Conservation (phyloP, 768 basidiomycete genomes). For the Rhodotorula taiwanensis region DNA sequence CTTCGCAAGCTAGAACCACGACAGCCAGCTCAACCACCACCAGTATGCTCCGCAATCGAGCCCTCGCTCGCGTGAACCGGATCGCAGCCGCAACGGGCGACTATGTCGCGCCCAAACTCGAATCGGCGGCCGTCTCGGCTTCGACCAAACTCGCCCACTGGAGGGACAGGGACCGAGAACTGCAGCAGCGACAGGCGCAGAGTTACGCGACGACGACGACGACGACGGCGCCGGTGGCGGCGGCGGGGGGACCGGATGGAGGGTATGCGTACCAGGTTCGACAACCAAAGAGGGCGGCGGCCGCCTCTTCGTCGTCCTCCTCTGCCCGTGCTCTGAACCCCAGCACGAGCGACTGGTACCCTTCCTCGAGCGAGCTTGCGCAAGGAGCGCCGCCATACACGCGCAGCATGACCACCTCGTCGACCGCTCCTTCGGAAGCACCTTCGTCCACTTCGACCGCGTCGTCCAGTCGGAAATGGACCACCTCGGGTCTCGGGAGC, state of each 20-base stretch:
- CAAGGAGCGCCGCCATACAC: neutral
- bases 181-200: neutral
- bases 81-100: neutral
- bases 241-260: neutral
- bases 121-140: neutral
- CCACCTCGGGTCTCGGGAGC: neutral
- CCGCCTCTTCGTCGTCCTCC: neutral
- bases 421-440: neutral
- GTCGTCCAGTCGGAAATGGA: neutral
- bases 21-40: no score
- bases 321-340: no score
- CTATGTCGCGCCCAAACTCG: neutral
- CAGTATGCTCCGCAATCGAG: conserved; percentile 4
- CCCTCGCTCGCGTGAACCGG: conserved; percentile 4
- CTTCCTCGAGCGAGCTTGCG: neutral
- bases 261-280: neutral
- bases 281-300: conserved; percentile 7
- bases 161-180: neutral
- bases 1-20: no score
- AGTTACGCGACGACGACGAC: neutral
- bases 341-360: neutral
- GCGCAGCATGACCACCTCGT: no score
- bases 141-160: neutral
- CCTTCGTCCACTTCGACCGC: neutral
- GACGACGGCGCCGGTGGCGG: neutral